Evolutionary conservation across 495 filamentous ascomycete species (phyloP).

Genomic region (Stereocaulon alpinum): DNA sequence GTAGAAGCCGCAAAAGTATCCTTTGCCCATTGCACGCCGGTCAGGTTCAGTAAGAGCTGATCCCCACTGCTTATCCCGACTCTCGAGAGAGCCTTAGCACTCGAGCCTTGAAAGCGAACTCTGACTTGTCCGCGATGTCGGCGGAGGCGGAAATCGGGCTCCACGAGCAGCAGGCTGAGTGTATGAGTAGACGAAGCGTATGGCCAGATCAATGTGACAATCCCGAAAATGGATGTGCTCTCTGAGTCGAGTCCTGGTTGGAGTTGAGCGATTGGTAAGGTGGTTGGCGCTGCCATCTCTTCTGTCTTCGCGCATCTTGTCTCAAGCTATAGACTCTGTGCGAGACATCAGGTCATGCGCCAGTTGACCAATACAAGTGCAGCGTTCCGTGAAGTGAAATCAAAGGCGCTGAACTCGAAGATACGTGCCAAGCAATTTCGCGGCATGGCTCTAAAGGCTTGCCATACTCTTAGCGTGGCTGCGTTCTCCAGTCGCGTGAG

Average conservation of each 20-base stretch:
- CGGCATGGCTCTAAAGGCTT: no score
- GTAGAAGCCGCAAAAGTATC: slow-evolving; percentile 39
- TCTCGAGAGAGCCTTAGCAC: slow-evolving; percentile 58
- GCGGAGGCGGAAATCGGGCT: slow-evolving; percentile 79
- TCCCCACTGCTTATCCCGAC: slow-evolving; percentile 66
- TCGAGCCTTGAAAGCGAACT: slow-evolving; percentile 60
- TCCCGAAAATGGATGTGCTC: slow-evolving; percentile 43
- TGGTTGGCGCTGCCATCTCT: slow-evolving; percentile 3
- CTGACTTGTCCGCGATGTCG: slow-evolving; percentile 72
- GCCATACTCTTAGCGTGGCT: no score
- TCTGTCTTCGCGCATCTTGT: not conserved
- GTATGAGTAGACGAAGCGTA: slow-evolving; percentile 66
- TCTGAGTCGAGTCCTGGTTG: slow-evolving; percentile 38
- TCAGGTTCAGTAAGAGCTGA: slow-evolving; percentile 55
- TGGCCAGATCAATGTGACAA: slow-evolving; percentile 83
- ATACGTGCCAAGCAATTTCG: no score
- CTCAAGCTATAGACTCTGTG: not conserved
- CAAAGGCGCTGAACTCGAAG: no score
- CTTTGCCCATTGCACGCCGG: slow-evolving; percentile 49
- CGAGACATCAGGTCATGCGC: no score
- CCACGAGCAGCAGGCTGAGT: slow-evolving; percentile 67
- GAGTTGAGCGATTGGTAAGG: slow-evolving; percentile 54
- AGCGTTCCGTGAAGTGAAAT: no score
- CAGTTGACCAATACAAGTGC: no score
- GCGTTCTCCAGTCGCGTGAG: no score